These are phyloP conservation scores for Aspergillus novoparasiticus DNA, from an alignment of 2,329 filamentous ascomycete genomes.

Conservation along the genomic window DNA sequence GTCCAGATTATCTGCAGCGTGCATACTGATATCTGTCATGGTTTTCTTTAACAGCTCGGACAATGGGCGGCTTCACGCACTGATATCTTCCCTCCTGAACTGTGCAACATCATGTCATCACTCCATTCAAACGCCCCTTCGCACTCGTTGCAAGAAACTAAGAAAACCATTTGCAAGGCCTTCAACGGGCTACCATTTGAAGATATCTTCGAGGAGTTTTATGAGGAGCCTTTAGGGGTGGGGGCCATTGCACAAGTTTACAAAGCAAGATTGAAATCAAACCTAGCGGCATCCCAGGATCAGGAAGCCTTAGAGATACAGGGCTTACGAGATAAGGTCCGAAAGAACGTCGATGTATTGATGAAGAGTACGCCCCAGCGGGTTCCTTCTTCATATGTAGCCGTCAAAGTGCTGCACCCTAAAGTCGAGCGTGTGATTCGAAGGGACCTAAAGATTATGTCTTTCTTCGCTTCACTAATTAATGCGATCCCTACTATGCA, in stretches of 20 bases:
- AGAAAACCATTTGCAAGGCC: slow-evolving; percentile 74
- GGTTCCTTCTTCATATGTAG: slow-evolving; percentile 89
- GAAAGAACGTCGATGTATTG: slow-evolving; percentile 79
- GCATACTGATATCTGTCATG: slow-evolving; percentile 3
- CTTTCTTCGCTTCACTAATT: slow-evolving; percentile 80
- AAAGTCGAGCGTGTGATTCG: slow-evolving; percentile 85
- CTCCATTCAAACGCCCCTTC: slow-evolving; percentile 93
- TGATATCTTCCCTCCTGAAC: slow-evolving; percentile 91
- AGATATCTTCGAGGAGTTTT: slow-evolving; percentile 94
- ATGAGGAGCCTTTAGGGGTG: slow-evolving; percentile 85
- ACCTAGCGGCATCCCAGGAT: slow-evolving; percentile 67
- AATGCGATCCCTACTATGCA: slow-evolving; percentile 92
- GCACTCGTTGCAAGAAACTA: slow-evolving; percentile 80
- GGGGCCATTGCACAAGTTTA: slow-evolving; percentile 98
- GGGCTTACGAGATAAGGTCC: slow-evolving; percentile 69
- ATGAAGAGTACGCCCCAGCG: slow-evolving; percentile 83
- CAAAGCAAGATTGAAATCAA: slow-evolving; percentile 85
- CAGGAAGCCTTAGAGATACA: slow-evolving; percentile 56
- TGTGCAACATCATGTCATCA: slow-evolving; percentile 92
- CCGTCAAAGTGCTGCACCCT: slow-evolving; percentile 93
- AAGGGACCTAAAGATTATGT: slow-evolving; percentile 93
- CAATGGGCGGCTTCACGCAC: slow-evolving; percentile 98
- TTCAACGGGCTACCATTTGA: slow-evolving; percentile 80
- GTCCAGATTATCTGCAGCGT: background rate
- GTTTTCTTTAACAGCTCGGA: slow-evolving; percentile 64